Base-by-base conservation (phyloP, 805 yeast species). In the Priceomyces haplophilus region DNA sequence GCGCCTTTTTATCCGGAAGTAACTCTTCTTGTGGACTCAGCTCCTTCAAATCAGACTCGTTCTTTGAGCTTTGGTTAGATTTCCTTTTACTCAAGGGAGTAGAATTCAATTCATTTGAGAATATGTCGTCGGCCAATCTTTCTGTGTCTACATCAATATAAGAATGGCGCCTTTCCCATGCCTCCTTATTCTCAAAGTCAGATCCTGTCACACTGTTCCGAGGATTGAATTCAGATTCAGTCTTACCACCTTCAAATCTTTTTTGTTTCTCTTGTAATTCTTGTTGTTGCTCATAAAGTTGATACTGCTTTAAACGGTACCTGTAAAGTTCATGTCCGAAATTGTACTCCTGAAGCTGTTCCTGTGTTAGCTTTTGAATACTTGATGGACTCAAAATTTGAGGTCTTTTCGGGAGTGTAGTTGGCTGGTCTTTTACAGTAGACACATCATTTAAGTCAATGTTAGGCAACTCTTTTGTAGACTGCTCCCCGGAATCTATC, bases 91-190 rank as follows among this genome's bases (percentile, higher is more conserved):
- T 15, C n/a, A 15, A n/a, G 15, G 11, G 31, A 12, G 5, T 15
- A 12, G 31, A 10, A 4, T 23, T 21, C 37, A 34, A 25, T 6
- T 51, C 52, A 7, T 56, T 51, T 0, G 62, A 61, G 45, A 70
- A 70, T n/a, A 70, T 69, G 49, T 67, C 73, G 41, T 69, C 73
- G 1, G 58, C 73, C 37, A 70, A 53, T 37, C 55, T 61, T 43
- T 59, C 69, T 3, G 75, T 69, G 27, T 61, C 54, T 18, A 50
- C 55, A 42, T 64, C 65, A 17, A 60, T 53, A 6, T 49, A 46
- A 0, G 53, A 37, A 2, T 52, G 50, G 31, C 41, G 54, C 24
- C 48, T 54, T 39, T 65, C 62, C 75, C 75, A 69, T 1, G 73
- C 69, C 42, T 69, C 74, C 27, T 57, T 61, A 37, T 46, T 54